Conservation (phyloP, 805 yeast species). For the Wickerhamomyces ciferrii region DNA sequence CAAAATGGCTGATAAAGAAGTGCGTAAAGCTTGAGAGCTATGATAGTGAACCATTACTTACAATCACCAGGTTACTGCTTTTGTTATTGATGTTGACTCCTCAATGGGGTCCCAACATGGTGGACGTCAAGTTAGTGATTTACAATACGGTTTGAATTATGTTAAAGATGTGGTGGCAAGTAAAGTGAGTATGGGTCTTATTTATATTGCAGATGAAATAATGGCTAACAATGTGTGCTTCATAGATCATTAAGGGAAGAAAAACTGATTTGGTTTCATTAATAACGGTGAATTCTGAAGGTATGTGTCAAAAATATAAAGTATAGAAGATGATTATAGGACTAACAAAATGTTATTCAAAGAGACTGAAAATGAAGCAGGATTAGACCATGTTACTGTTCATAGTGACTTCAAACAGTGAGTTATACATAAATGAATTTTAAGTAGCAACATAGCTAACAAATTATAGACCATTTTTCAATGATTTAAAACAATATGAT, state of each 20-base stretch:
- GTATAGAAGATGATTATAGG: neutral
- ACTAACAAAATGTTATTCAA: neutral
- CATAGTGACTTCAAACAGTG: slow-evolving; percentile 13
- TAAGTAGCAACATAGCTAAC: slow-evolving; percentile 1
- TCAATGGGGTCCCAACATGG: slow-evolving; percentile 27
- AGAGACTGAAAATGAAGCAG: neutral
- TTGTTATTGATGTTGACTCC: slow-evolving; percentile 45
- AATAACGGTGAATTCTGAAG: neutral
- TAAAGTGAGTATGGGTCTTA: slow-evolving; percentile 10
- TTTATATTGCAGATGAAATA: too few species aligned
- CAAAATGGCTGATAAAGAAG: slow-evolving; percentile 32
- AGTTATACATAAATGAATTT: slow-evolving; percentile 1
- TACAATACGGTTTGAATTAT: slow-evolving; percentile 34
- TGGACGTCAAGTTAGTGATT: slow-evolving; percentile 26
- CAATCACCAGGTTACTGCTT: slow-evolving; percentile 26
- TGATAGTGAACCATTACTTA: neutral
- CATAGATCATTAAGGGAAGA: slow-evolving; percentile 23
- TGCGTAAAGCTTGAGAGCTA: slow-evolving; percentile 3
- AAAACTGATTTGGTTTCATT: slow-evolving; percentile 36
- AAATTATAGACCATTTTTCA: neutral
- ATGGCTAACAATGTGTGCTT: neutral
- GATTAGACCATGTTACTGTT: neutral
- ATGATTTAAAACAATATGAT: neutral
- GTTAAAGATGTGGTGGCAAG: slow-evolving; percentile 32
- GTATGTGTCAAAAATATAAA: slow-evolving; percentile 1